A percentile compares a stretch with the other conserved stretches of the same genome.
These are phyloP conservation scores for Aspergillus caelatus DNA, from an alignment of 2,329 filamentous ascomycete genomes.

Conservation along the genomic window DNA sequence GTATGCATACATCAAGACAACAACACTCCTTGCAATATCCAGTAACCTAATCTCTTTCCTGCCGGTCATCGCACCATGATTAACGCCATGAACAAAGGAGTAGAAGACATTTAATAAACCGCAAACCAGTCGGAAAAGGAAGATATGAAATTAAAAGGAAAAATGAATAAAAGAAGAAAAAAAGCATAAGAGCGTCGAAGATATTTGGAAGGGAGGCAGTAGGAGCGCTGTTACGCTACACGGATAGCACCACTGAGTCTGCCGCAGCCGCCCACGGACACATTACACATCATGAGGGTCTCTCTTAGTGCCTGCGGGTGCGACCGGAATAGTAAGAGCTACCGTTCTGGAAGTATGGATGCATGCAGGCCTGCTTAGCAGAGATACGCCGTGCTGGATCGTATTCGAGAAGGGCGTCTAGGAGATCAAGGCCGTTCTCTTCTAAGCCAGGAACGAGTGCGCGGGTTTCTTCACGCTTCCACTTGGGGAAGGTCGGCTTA, in stretches of 20 bases:
- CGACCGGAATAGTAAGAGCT: conserved; percentile 53
- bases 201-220: conserved; percentile 3
- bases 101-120: conserved; percentile 17
- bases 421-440: conserved; percentile 54
- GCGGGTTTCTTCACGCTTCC: conserved; percentile 70
- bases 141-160: conserved; percentile 12
- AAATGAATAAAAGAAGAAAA: conserved; percentile 14
- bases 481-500: conserved; percentile 90
- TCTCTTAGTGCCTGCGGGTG: conserved; percentile 40
- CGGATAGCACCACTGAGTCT: conserved; percentile 7
- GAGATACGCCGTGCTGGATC: conserved; percentile 86
- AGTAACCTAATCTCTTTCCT: conserved; percentile 33
- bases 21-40: conserved; percentile 34
- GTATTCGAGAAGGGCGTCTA: conserved; percentile 76
- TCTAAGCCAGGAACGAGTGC: conserved; percentile 74
- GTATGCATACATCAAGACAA: conserved; percentile 32
- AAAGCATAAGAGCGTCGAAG: conserved; percentile 12
- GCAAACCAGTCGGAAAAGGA: not conserved
- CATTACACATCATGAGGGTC: conserved; percentile 17
- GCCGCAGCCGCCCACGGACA: conserved; percentile 20
- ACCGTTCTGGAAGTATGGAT: conserved; percentile 74
- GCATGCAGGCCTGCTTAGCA: conserved; percentile 81
- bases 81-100: conserved; percentile 30
- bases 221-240: not conserved
- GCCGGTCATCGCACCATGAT: conserved; percentile 37